Percentiles rank a stretch among this genome's conserved stretches.
These are phyloP conservation scores for Ceratocystis huliohia DNA, from an alignment of 2,329 filamentous ascomycete genomes.

Conservation along the genomic window DNA sequence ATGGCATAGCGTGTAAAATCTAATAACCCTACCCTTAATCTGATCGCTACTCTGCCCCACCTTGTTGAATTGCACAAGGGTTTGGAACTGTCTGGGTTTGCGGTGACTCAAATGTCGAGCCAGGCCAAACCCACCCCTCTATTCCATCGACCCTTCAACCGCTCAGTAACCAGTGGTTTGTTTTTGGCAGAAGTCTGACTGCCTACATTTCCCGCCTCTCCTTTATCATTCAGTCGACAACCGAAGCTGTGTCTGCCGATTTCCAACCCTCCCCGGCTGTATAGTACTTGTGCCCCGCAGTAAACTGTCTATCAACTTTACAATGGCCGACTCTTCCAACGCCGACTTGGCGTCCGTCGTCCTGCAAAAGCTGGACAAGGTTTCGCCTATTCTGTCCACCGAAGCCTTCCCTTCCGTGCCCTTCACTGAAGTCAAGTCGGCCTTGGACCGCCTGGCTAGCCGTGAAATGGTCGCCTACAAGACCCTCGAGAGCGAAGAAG, in stretches of 20 bases:
- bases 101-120: background rate
- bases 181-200: background rate
- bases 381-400: conserved; percentile 53
- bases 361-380: conserved; percentile 50
- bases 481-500: conserved; percentile 66
- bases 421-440: conserved; percentile 65
- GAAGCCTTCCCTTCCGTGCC: conserved; percentile 55
- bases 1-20: no score
- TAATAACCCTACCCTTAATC: no score
- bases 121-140: background rate
- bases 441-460: conserved; percentile 72
- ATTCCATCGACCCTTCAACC: background rate
- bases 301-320: conserved; percentile 19
- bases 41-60: background rate
- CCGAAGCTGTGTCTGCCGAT: background rate
- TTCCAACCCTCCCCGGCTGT: background rate
- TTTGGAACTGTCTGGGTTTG: background rate
- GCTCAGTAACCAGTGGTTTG: background rate
- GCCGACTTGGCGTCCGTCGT: conserved; percentile 52
- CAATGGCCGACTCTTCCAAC: conserved; percentile 31
- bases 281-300: background rate
- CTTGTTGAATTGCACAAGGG: background rate
- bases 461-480: conserved; percentile 81
- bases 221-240: background rate
- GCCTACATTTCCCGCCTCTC: background rate